Base-by-base conservation (phyloP, 2,329 filamentous ascomycete genomes). In the Sporothrix protearum region DNA sequence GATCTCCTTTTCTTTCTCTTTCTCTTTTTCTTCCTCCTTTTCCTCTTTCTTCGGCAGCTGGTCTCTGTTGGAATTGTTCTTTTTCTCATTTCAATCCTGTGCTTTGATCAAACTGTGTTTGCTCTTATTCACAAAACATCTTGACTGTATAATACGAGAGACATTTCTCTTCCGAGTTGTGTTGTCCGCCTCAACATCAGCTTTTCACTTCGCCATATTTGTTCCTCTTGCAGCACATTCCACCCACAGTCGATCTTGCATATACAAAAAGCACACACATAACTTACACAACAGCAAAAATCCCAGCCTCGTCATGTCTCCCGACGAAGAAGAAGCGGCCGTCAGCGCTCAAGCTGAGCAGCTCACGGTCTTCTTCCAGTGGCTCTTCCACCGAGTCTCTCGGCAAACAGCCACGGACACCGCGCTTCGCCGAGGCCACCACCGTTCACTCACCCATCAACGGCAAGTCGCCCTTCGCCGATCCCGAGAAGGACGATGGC, bases 351-450 rank as follows among this genome's bases (percentile, higher is more conserved):
- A 86, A 87, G 75, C 80, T 89, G 71, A 80, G 85, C 33, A 80
- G 85, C 33, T 79, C 81, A 71, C 83, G 85, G 72, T 85, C 86
- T 5, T 82, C 83, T 61, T 81, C 82, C 68, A 87, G 86, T 16
- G 83, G 82, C 51, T 86, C 86, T 36, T 85, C 85, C 71, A 82
- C 82, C 75, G 84, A 82, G 59, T 89, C 87, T 19, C 82, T 89
- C 4, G 42, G 14, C 55, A 92, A 91, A 82, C 84, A 87, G 51
- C 91, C 91, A 73, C 87, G 92, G 78, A 91, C 90, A 76, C 91
- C 92, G 77, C 90, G 92, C 78, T 95, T 95, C 78, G 91, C 91
- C 71, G 92, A 94, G 83, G 92, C 91, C 59, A 95, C 92, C 39
- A 87, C 91, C 36, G 89, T 94, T 68, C 85, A 94, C 82, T 94